These are phyloP conservation scores for Aspergillus tanneri DNA, from an alignment of 2,329 filamentous ascomycete species.

Conservation along the genomic window DNA sequence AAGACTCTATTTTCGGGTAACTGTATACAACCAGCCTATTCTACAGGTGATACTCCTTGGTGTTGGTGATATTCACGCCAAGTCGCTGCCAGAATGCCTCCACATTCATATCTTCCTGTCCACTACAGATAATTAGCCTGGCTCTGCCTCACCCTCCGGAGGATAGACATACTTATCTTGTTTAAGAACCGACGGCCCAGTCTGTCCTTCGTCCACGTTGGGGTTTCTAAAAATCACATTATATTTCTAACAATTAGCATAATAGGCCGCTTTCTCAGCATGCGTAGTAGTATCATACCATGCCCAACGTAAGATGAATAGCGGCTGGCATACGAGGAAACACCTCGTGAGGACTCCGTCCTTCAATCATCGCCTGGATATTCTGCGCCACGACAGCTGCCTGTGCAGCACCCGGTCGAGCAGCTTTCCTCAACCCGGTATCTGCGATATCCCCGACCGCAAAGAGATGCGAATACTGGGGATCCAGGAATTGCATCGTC, in stretches of 20 bases:
- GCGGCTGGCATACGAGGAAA: slow-evolving; percentile 31
- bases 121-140: slow-evolving; percentile 26
- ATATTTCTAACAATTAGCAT: slow-evolving; percentile 29
- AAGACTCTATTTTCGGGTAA: no score
- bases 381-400: slow-evolving; percentile 36
- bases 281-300: slow-evolving; percentile 25
- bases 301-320: slow-evolving; percentile 37
- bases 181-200: slow-evolving; percentile 33
- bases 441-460: slow-evolving; percentile 40
- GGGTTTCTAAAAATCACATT: slow-evolving; percentile 42
- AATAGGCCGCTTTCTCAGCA: not conserved
- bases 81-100: slow-evolving; percentile 37
- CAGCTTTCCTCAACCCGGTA: slow-evolving; percentile 37
- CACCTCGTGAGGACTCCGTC: slow-evolving; percentile 22
- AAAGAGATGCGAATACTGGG: slow-evolving; percentile 32
- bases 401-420: slow-evolving; percentile 33
- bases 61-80: slow-evolving; percentile 29
- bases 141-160: not conserved
- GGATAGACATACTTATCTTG: slow-evolving; percentile 34
- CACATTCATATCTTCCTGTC: slow-evolving; percentile 40
- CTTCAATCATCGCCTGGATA: slow-evolving; percentile 35
- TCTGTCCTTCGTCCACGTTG: slow-evolving; percentile 34
- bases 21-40: no score
- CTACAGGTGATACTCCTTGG: slow-evolving; percentile 37
- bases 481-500: slow-evolving; percentile 36